Base-by-base conservation (phyloP, 768 basidiomycete genomes). In the Leccinum imitatum region DNA sequence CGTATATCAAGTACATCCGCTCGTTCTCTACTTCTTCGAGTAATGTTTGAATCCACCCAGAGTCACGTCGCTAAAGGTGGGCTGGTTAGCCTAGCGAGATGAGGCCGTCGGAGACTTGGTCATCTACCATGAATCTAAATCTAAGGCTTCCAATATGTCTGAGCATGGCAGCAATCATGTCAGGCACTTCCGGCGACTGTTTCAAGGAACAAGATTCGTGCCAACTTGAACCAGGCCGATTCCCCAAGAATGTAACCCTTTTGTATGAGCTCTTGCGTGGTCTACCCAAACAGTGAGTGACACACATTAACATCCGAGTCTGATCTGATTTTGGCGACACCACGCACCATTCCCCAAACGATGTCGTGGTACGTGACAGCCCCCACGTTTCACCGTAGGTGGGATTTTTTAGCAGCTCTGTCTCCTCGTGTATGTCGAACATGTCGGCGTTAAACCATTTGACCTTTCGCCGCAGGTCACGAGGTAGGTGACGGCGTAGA, bases 11-110 rank as follows among this genome's bases (percentile, higher is more conserved):
- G 73, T 96, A 93, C 92, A 97, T 96, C 37, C 96, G 80, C 77
- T 99, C 96, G 71, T 98, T 98, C 71, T 98, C 94, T 13, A 94
- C 94, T 77, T 97, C 96, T 71, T 94, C 90, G n/a, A 97, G 78
- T 47, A 93, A 84, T 6, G 93, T 95, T 71, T 95, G 92, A 63
- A 97, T 97, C 94, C 94, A 95, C 39, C 84, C 81, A 27, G 79
- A 79, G 66, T 85, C 83, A 59, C 82, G 79, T 65, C 78, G 75
- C 79, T 84, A 61, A 47, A n/a, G 50, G 58, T 44, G 31, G 25
- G 33, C 41, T 30, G 46, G 59, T 63, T 59, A 63, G 57, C 47
- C 11, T 46, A 37, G 15, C 27, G 58, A 61, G 44, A 56, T 44
- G 56, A 59, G 30, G 48, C 30, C 30, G 30, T 31, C 30, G 30